phyloP scores from a whole-genome alignment of 441 rosid species.

The Arabidopsis hybrid region DNA sequence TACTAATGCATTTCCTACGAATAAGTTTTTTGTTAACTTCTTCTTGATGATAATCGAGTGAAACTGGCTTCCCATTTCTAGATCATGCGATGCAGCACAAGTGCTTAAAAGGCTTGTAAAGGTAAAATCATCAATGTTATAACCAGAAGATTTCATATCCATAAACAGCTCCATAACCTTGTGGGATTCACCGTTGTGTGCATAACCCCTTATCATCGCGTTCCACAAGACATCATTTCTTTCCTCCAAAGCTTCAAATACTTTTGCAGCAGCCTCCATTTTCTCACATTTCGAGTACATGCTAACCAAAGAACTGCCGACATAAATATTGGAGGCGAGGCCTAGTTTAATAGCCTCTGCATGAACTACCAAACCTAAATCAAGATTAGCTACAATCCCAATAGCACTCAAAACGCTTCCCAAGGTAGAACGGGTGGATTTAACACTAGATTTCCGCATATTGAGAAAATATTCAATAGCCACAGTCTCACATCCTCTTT shows the following conservation, averaged over 20 bases:
- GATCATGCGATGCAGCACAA: conserved; percentile 67
- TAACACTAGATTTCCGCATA: conserved; percentile 73
- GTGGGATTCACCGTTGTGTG: conserved; percentile 67
- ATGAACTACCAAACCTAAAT: conserved; percentile 77
- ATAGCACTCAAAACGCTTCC: conserved; percentile 84
- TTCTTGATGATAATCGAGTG: conserved; percentile 73
- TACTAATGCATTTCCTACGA: conserved; percentile 84
- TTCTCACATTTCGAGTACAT: conserved; percentile 79
- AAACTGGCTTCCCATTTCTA: conserved; percentile 70
- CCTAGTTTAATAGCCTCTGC: conserved; percentile 89
- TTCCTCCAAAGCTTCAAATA: conserved; percentile 71
- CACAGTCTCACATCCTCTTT: conserved; percentile 64
- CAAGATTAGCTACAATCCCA: conserved; percentile 60
- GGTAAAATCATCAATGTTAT: conserved; percentile 78
- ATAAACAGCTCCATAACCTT: conserved; percentile 65
- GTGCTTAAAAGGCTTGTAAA: conserved; percentile 87
- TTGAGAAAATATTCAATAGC: conserved; percentile 62
- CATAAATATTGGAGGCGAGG: conserved; percentile 73
- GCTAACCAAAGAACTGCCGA: conserved; percentile 83
- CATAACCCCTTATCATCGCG: conserved; percentile 84
- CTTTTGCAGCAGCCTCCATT: conserved; percentile 69
- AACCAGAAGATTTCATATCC: conserved; percentile 66
- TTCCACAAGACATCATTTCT: conserved; percentile 87
- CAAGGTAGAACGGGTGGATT: conserved; percentile 81
- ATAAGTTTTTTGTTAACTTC: conserved; percentile 61